Base-by-base conservation (phyloP, 228 moss, liverwort and hornwort genomes). In the Sphagnum fallax region DNA sequence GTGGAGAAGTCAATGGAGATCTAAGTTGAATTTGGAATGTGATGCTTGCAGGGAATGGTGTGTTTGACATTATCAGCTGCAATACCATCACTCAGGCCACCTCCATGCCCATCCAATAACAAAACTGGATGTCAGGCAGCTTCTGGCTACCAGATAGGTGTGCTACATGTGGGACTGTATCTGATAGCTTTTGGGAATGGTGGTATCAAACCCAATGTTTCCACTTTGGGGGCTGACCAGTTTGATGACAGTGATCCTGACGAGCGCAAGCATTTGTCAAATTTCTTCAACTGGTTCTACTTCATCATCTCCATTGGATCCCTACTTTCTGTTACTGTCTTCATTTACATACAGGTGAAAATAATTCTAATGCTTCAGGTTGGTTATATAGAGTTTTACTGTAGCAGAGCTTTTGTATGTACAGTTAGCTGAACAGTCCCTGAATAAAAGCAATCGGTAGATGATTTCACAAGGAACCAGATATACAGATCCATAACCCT, bases 251-350 rank as follows among this genome's bases (percentile, higher is more conserved):
- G 78, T 71, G 52, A 85, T 65, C 81, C 71, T 48, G 67, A 68
- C 13, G 88, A 88, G 55, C 80, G 67, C 65, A 75, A 82, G 80
- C 78, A 82, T 72, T 82, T 88, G 82, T 80, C 84, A 67, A 82
- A 84, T 75, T 88, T 88, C 74, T 88, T 88, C 72, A 88, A 88
- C 77, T 88, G 88, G 88, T 88, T 80, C 75, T 88, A 88, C 76
- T 88, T 88, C 71, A 79, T 85, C 49, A 75, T 88, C 53, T 88
- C 88, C 59, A 80, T 88, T 77, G 88, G 88, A 68, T 88, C 88
- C 67, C 84, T 88, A 50, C 80, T 88, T 63, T 88, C 88, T 71
- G 80, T 88, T 69, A 88, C 88, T 67, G 78, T 88, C 49, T 84
- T 88, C 74, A 82, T 88, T 5, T 88, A 84, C 78, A 78, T 87